Evolutionary conservation across 2,329 filamentous ascomycete species (phyloP).

Genomic region (Clonostachys solani): DNA sequence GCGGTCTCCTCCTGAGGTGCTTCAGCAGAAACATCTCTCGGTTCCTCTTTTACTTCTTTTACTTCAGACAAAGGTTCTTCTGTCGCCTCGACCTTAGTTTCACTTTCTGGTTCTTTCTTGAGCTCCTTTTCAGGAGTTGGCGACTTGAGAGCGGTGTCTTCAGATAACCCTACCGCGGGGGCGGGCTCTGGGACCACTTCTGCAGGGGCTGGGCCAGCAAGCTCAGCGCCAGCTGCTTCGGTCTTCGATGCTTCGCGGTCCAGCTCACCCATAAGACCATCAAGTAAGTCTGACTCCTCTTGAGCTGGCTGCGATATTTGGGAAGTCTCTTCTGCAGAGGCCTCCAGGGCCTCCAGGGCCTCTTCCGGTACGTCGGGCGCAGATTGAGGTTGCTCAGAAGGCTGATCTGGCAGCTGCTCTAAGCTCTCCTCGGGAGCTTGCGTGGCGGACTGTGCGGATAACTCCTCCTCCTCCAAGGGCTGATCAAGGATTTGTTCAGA

Average conservation of each 20-base stretch:
- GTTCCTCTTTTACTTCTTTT: too few species aligned
- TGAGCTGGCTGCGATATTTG: slow-evolving; percentile 12
- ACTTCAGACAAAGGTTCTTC: too few species aligned
- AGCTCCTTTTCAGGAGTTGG: too few species aligned
- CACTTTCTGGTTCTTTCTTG: too few species aligned
- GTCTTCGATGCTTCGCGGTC: slow-evolving; percentile 25
- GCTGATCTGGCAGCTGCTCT: neutral
- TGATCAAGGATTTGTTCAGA: neutral
- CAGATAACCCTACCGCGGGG: too few species aligned
- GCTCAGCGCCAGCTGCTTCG: neutral
- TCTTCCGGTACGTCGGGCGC: neutral
- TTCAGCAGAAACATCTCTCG: too few species aligned
- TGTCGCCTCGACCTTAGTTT: too few species aligned
- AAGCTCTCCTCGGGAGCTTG: neutral
- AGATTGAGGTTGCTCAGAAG: neutral
- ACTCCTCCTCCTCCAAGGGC: neutral
- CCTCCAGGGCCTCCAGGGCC: neutral
- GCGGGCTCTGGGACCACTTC: too few species aligned
- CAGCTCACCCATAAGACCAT: slow-evolving; percentile 38
- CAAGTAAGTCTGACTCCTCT: slow-evolving; percentile 36
- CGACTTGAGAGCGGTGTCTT: too few species aligned
- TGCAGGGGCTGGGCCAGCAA: too few species aligned
- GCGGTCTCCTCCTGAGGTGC: too few species aligned
- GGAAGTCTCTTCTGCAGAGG: neutral
- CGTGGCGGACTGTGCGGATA: too few species aligned